phyloP scores from a whole-genome alignment of 2,329 filamentous ascomycete species.

The Neopestalotiopsis sp. region DNA sequence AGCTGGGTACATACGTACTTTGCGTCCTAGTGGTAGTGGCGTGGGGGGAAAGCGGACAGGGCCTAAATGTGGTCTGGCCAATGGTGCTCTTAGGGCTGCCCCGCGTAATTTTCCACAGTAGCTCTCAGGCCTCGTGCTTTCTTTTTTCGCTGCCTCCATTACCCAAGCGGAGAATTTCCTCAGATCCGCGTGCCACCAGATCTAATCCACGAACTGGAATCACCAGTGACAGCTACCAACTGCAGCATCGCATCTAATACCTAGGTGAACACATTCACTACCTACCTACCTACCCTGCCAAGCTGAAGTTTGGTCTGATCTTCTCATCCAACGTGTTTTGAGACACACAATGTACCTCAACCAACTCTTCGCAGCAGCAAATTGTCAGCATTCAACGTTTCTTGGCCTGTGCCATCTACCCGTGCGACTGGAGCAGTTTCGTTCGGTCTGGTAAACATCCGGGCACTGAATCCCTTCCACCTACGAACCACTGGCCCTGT shows the following conservation, averaged over 20 bases:
- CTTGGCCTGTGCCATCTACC: background rate
- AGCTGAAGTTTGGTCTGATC: background rate
- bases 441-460: background rate
- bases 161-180: slow-evolving; percentile 7
- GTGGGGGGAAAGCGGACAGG: background rate
- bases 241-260: no score
- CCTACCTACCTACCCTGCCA: background rate
- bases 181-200: slow-evolving; percentile 3
- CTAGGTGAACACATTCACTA: no score
- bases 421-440: background rate
- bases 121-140: background rate
- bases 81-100: background rate
- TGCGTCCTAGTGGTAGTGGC: background rate
- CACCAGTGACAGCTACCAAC: background rate
- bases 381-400: background rate
- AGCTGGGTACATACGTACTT: background rate
- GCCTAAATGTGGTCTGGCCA: background rate
- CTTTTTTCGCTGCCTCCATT: background rate
- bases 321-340: background rate
- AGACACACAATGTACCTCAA: background rate
- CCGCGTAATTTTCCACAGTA: background rate
- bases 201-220: background rate
- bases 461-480: background rate
- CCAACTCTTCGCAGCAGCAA: background rate
- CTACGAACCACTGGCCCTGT: no score